phyloP scores from a whole-genome alignment of 164 flowering plant genomes.

The Magnolia officinalis region DNA sequence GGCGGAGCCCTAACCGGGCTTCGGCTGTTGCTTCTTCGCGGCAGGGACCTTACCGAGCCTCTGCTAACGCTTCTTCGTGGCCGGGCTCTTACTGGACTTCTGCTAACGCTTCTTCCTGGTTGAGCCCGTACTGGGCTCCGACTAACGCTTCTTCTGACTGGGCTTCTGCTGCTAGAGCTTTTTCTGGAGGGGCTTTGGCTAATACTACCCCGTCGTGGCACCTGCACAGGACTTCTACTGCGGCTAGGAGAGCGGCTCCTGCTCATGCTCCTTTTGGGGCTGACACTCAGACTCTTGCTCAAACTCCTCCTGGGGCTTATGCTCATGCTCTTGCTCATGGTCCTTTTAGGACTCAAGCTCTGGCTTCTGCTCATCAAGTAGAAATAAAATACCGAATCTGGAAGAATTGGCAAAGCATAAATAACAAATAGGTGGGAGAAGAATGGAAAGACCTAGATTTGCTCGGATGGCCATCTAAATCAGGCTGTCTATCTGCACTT shows the following conservation, averaged over 20 bases:
- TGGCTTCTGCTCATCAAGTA: slow-evolving; percentile 74
- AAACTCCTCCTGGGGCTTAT: slow-evolving; percentile 62
- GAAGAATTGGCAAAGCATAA: background rate
- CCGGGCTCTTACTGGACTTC: slow-evolving; percentile 44
- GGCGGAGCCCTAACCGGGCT: slow-evolving; percentile 42
- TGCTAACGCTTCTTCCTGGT: slow-evolving; percentile 35
- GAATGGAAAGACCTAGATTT: slow-evolving; percentile 63
- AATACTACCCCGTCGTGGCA: slow-evolving; percentile 28
- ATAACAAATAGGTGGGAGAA: background rate
- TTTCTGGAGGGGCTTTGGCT: slow-evolving; percentile 53
- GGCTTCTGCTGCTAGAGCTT: slow-evolving; percentile 53
- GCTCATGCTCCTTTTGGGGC: slow-evolving; percentile 43
- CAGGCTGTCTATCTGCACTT: slow-evolving; percentile 63
- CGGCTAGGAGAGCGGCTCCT: slow-evolving; percentile 43
- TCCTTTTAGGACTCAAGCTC: slow-evolving; percentile 71
- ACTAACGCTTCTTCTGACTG: slow-evolving; percentile 39
- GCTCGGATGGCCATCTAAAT: slow-evolving; percentile 65
- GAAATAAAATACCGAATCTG: background rate
- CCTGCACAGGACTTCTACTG: slow-evolving; percentile 34
- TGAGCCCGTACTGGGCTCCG: slow-evolving; percentile 44
- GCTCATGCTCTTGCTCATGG: slow-evolving; percentile 77
- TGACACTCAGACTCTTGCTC: slow-evolving; percentile 57
- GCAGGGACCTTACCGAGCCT: slow-evolving; percentile 35
- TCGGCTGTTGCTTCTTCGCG: slow-evolving; percentile 38
- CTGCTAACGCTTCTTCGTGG: slow-evolving; percentile 36